A percentile compares a stretch with the other conserved stretches of the same genome.
These are phyloP conservation scores for Ganoderma multipileum DNA, from an alignment of 1,284 basidiomycete species.

Conservation along the genomic window DNA sequence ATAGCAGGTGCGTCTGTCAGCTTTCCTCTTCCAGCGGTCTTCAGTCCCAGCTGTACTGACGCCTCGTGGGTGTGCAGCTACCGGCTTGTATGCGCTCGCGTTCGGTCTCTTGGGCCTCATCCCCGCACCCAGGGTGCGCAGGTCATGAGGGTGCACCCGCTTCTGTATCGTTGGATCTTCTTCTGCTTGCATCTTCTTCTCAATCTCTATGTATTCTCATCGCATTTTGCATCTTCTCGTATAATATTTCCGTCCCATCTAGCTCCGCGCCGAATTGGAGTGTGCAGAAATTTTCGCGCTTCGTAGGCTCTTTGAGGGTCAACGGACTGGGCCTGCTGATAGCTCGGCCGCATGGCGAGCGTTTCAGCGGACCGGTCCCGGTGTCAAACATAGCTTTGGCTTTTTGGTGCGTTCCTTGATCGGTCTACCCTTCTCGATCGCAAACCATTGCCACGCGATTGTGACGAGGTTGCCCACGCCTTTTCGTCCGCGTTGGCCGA, in stretches of 20 bases:
- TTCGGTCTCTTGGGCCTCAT: slow-evolving; percentile 77
- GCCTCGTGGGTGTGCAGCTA: slow-evolving; percentile 48
- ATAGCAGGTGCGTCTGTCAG: slow-evolving; percentile 60
- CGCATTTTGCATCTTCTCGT: not conserved
- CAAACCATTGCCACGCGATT: not conserved
- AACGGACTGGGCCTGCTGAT: not conserved
- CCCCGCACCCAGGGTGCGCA: slow-evolving; percentile 55
- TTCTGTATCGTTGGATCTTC: slow-evolving; percentile 38
- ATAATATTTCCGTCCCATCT: not conserved
- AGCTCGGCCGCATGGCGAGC: not conserved
- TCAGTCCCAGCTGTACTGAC: not conserved
- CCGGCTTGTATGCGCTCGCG: slow-evolving; percentile 68
- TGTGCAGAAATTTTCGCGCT: not conserved
- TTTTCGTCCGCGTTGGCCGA: not conserved
- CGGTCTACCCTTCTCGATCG: not conserved
- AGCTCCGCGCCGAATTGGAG: not conserved
- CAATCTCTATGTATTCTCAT: slow-evolving; percentile 10
- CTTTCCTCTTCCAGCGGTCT: slow-evolving; percentile 6
- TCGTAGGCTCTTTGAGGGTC: not conserved
- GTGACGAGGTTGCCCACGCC: not conserved
- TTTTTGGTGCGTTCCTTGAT: not conserved
- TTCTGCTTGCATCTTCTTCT: slow-evolving; percentile 17
- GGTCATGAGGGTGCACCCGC: slow-evolving; percentile 24
- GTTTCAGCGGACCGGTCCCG: not conserved
- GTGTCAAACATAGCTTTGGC: not conserved